These are phyloP conservation scores for Fusarium proliferatum DNA, from an alignment of 2,329 filamentous ascomycete species.

Conservation along the genomic window DNA sequence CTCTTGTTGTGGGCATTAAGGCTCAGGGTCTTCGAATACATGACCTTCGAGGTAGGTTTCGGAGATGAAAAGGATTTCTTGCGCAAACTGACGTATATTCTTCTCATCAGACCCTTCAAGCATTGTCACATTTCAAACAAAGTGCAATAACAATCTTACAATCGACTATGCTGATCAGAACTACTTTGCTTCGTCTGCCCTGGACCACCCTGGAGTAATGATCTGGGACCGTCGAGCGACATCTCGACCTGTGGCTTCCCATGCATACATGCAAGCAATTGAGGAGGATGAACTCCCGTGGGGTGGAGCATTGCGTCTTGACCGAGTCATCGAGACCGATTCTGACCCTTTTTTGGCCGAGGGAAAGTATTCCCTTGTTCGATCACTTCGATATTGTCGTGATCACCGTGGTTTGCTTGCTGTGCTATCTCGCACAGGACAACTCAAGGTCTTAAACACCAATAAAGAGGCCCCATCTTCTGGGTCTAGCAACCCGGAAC, in stretches of 20 bases:
- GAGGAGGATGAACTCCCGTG: slow-evolving; percentile 71
- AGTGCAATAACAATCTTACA: slow-evolving; percentile 76
- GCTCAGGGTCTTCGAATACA: slow-evolving; percentile 80
- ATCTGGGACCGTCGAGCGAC: slow-evolving; percentile 82
- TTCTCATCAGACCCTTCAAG: slow-evolving; percentile 56
- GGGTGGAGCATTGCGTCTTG: slow-evolving; percentile 69
- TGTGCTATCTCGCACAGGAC: slow-evolving; percentile 70
- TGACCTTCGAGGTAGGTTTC: slow-evolving; percentile 75
- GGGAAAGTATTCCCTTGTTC: slow-evolving; percentile 69
- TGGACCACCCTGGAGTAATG: slow-evolving; percentile 79
- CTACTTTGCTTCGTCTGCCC: slow-evolving; percentile 83
- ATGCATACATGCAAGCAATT: slow-evolving; percentile 66
- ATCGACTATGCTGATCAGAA: slow-evolving; percentile 85
- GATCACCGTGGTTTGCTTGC: slow-evolving; percentile 71
- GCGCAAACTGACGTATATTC: not conserved
- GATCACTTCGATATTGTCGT: slow-evolving; percentile 71
- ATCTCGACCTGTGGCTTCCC: slow-evolving; percentile 62
- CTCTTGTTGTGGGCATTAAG: slow-evolving; percentile 80
- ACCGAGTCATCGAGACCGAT: slow-evolving; percentile 67
- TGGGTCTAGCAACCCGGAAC: slow-evolving; percentile 64
- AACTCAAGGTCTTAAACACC: slow-evolving; percentile 71
- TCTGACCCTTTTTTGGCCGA: slow-evolving; percentile 61
- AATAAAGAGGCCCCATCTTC: slow-evolving; percentile 63
- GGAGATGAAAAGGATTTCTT: not conserved
- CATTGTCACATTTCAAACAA: slow-evolving; percentile 71